phyloP scores from a whole-genome alignment of 106 monocot genomes.

The Xerophyta viscosa region DNA sequence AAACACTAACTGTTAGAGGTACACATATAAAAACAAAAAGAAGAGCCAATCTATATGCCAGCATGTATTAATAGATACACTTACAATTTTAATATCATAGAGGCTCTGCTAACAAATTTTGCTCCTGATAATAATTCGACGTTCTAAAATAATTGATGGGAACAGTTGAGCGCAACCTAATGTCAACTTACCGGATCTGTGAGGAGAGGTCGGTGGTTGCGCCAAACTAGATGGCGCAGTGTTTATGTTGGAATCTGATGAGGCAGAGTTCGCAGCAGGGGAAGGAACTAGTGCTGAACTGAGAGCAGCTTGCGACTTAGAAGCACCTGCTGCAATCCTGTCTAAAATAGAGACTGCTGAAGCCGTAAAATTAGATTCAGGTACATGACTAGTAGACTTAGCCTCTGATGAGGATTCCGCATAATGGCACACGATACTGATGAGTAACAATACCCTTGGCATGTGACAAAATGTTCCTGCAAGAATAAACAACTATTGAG shows the following conservation, averaged over 20 bases:
- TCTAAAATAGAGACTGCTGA: conserved; percentile 16
- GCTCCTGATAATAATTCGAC: too few relatives aligned
- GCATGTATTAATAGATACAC: too few relatives aligned
- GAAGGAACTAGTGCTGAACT: conserved; percentile 21
- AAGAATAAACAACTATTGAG: too few relatives aligned
- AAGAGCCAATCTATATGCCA: too few relatives aligned
- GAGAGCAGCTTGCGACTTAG: conserved; percentile 15
- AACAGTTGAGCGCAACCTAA: too few relatives aligned
- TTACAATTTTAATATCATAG: too few relatives aligned
- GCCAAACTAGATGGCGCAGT: conserved; percentile 34
- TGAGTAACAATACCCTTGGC: conserved; percentile 17
- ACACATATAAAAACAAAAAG: too few relatives aligned
- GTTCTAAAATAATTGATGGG: too few relatives aligned
- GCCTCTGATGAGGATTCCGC: conserved; percentile 24
- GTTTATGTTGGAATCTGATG: conserved; percentile 31
- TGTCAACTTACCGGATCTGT: conserved; percentile 51
- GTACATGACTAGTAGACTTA: conserved; percentile 9
- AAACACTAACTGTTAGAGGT: too few relatives aligned
- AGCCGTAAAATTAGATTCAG: conserved; percentile 11
- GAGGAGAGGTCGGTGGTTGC: conserved; percentile 48
- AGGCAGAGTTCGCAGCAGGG: conserved; percentile 17
- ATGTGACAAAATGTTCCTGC: conserved; percentile 26
- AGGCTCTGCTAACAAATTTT: too few relatives aligned
- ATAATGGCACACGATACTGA: conserved; percentile 21
- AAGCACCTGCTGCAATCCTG: not conserved